Percentiles rank a stretch among this genome's conserved stretches.
Conservation (phyloP, 108 stramenopile species). For the Skeletonema grethae region DNA sequence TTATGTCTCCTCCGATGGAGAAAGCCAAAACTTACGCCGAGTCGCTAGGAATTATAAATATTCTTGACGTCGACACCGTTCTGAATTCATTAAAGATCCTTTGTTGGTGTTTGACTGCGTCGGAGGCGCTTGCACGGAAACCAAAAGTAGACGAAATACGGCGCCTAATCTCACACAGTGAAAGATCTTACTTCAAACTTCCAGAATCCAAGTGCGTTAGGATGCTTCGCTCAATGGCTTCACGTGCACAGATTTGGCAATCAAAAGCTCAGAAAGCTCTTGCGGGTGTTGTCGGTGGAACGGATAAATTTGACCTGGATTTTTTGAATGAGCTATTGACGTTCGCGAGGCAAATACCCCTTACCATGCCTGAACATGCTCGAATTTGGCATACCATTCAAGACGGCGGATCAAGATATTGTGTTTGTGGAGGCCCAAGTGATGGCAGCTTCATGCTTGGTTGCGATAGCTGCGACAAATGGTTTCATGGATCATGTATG, state of each 20-base stretch:
- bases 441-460: conserved; percentile 88
- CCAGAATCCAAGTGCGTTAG: conserved; percentile 72
- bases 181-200: conserved; percentile 44
- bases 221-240: conserved; percentile 62
- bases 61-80: conserved; percentile 59
- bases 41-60: conserved; percentile 52
- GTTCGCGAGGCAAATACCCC: conserved; percentile 50
- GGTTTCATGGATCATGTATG: conserved; percentile 90
- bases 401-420: conserved; percentile 66
- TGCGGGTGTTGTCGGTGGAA: conserved; percentile 52
- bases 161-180: conserved; percentile 47
- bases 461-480: conserved; percentile 83
- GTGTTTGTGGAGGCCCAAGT: conserved; percentile 76
- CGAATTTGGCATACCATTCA: conserved; percentile 59
- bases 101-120: conserved; percentile 63
- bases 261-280: conserved; percentile 62
- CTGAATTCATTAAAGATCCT: conserved; percentile 62
- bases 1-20: conserved; percentile 49
- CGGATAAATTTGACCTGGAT: conserved; percentile 46
- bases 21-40: conserved; percentile 49
- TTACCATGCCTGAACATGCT: conserved; percentile 54
- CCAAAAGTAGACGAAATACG: conserved; percentile 57
- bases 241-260: conserved; percentile 61
- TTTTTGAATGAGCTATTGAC: conserved; percentile 50
- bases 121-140: conserved; percentile 50